Evolutionary conservation across 2,329 filamentous ascomycete species (phyloP).

Genomic region (Monilinia vaccinii-corymbosi): DNA sequence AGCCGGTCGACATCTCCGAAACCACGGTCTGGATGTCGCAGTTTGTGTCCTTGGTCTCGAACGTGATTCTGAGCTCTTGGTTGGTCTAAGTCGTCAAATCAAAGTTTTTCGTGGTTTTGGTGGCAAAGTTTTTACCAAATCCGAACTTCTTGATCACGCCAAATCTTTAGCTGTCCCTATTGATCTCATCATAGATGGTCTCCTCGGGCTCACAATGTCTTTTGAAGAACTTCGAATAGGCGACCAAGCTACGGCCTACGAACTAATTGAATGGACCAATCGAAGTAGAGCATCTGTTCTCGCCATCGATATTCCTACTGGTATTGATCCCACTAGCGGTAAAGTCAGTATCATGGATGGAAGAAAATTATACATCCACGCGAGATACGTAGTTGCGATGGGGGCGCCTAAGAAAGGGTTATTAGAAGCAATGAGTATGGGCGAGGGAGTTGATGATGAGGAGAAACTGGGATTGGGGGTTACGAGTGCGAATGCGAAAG

Average conservation of each 20-base stretch:
- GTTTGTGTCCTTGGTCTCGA: constrained; percentile 81
- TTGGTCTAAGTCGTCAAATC: constrained; percentile 72
- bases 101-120: constrained; percentile 78
- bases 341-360: constrained; percentile 60
- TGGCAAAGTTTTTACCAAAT: constrained; percentile 57
- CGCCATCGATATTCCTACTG: constrained; percentile 84
- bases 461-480: constrained; percentile 22
- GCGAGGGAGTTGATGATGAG: constrained; percentile 21
- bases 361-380: constrained; percentile 67
- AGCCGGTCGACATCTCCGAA: constrained; percentile 77
- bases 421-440: constrained; percentile 54
- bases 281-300: constrained; percentile 74
- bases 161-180: constrained; percentile 53
- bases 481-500: constrained; percentile 3
- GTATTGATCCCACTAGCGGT: constrained; percentile 72
- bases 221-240: constrained; percentile 82
- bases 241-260: constrained; percentile 75
- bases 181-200: constrained; percentile 78
- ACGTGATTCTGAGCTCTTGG: constrained; percentile 69
- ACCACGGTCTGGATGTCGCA: constrained; percentile 71
- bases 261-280: constrained; percentile 91
- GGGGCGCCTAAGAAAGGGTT: constrained; percentile 82
- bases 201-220: constrained; percentile 76
- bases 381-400: constrained; percentile 75
- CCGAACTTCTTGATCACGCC: constrained; percentile 51